These are phyloP conservation scores for Pythium apleroticum DNA, from an alignment of 352 stramenopile genomes.

Conservation along the genomic window DNA sequence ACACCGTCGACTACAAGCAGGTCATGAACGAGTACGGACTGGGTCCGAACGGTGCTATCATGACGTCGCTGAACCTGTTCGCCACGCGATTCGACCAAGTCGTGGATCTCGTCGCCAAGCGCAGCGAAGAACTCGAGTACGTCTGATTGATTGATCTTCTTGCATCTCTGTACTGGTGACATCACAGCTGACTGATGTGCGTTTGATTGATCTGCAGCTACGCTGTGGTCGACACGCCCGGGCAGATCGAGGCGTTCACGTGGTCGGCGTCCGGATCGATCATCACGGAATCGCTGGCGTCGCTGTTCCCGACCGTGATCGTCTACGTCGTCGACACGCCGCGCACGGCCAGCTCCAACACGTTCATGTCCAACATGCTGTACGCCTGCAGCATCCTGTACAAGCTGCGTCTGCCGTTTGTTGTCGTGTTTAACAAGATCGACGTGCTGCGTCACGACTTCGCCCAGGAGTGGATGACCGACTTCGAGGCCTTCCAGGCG, in stretches of 20 bases:
- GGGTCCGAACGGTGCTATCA: constrained; percentile 98
- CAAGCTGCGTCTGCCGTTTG: constrained; percentile 96
- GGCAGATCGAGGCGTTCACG: constrained; percentile 99
- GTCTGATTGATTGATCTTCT: constrained; percentile 47
- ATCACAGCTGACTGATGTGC: background rate
- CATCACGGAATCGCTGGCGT: constrained; percentile 96
- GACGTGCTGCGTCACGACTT: constrained; percentile 95
- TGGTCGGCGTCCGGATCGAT: constrained; percentile 98
- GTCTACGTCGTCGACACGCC: constrained; percentile 99
- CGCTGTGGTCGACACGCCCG: constrained; percentile 97
- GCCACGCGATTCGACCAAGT: constrained; percentile 99
- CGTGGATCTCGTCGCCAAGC: constrained; percentile 92
- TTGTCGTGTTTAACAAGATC: constrained; percentile 99
- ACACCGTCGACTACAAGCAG: constrained; percentile 99
- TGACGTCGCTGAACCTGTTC: constrained; percentile 99
- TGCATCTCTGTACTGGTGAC: background rate
- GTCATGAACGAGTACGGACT: constrained; percentile 98
- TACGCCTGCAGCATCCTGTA: constrained; percentile 99
- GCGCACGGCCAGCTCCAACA: constrained; percentile 94
- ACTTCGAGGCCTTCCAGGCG: constrained; percentile 98
- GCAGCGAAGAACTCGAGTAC: constrained; percentile 81
- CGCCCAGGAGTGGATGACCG: constrained; percentile 97
- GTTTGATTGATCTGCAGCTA: constrained; percentile 60
- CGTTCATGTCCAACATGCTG: constrained; percentile 99
- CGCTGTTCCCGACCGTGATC: constrained; percentile 96